These are phyloP conservation scores for Trichoderma harzianum DNA, from an alignment of 2,329 filamentous ascomycete species.

Conservation along the genomic window DNA sequence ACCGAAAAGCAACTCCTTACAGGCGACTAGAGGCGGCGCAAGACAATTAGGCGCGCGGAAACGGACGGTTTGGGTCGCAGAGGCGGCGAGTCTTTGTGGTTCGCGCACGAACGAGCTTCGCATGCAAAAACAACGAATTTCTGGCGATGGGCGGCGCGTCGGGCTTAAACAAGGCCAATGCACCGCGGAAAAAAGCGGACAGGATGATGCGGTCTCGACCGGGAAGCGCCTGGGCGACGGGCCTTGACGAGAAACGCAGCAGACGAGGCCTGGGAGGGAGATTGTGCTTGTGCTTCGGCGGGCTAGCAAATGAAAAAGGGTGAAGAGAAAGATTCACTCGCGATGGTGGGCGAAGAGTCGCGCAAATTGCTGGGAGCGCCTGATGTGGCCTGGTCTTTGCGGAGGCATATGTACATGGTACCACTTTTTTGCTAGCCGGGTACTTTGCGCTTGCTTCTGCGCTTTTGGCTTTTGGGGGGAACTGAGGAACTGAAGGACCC, in stretches of 20 bases:
- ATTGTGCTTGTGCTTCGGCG: neutral
- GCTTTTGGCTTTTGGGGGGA: neutral
- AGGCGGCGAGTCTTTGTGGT: neutral
- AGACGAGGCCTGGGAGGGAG: neutral
- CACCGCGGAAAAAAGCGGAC: neutral
- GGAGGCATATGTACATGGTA: constrained; percentile 1
- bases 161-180: constrained; percentile 9
- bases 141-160: constrained; percentile 15
- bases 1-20: constrained; percentile 23
- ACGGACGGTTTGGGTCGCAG: neutral
- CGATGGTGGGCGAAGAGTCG: constrained; percentile 17
- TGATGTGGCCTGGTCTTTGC: constrained; percentile 8
- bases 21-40: constrained; percentile 7
- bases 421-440: constrained; percentile 1
- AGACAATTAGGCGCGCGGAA: constrained; percentile 22
- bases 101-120: constrained; percentile 14
- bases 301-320: constrained; percentile 15
- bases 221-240: neutral
- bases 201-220: neutral
- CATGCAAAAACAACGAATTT: constrained; percentile 5
- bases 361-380: constrained; percentile 16
- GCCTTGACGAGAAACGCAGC: neutral
- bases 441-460: neutral
- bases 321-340: constrained; percentile 16
- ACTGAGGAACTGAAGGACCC: neutral